Evolutionary conservation across 768 basidiomycete genomes (phyloP).

Genomic region (Mycena metata): DNA sequence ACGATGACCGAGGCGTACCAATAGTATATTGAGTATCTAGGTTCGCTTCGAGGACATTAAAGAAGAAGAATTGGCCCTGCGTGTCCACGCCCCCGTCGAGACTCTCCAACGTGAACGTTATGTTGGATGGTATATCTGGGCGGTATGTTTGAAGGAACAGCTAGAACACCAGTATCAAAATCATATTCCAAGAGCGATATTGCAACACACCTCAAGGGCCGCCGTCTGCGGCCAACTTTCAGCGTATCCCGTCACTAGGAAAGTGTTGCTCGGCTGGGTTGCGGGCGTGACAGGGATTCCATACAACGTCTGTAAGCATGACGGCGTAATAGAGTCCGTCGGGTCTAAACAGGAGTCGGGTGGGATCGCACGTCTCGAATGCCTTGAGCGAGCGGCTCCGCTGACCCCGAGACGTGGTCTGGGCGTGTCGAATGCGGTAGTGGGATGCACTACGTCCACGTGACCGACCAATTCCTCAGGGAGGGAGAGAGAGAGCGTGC

Average conservation of each 20-base stretch:
- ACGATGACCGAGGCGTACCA: constrained; percentile 6
- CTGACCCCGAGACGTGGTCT: constrained; percentile 33
- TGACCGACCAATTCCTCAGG: constrained; percentile 41
- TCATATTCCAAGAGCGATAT: not conserved
- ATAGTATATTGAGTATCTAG: constrained; percentile 40
- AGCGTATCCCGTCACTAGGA: constrained; percentile 44
- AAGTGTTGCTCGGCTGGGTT: constrained; percentile 44
- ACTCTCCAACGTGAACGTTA: constrained; percentile 38
- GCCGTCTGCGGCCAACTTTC: constrained; percentile 18
- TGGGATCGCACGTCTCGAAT: constrained; percentile 39
- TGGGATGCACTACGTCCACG: constrained; percentile 48
- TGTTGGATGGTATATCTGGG: constrained; percentile 38
- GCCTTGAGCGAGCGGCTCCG: constrained; percentile 20
- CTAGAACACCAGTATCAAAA: constrained; percentile 15
- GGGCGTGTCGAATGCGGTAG: constrained; percentile 44
- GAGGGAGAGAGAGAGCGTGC: constrained; percentile 47
- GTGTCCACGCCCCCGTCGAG: constrained; percentile 42
- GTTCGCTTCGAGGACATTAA: constrained; percentile 4
- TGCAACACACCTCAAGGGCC: constrained; percentile 31
- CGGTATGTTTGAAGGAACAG: constrained; percentile 38
- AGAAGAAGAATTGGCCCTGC: constrained; percentile 21
- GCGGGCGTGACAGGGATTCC: constrained; percentile 50
- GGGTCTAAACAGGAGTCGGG: constrained; percentile 13
- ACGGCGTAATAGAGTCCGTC: constrained; percentile 43
- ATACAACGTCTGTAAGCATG: constrained; percentile 52